These are phyloP conservation scores for Colletotrichum horii DNA, from an alignment of 2,329 filamentous ascomycete genomes.

Conservation along the genomic window DNA sequence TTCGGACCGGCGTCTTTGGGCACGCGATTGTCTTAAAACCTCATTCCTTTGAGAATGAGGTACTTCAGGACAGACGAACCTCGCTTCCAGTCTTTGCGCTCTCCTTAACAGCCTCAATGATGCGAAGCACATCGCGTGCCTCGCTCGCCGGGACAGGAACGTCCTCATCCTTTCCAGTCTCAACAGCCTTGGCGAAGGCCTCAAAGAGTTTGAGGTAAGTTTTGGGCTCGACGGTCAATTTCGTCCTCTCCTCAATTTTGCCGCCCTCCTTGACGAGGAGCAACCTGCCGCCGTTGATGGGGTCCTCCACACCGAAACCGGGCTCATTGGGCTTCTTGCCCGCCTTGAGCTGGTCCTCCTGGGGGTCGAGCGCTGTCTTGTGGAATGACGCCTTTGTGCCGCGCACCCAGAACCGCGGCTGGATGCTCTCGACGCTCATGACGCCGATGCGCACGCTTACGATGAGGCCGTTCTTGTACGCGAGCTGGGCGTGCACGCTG, in stretches of 20 bases:
- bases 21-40: background rate
- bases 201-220: slow-evolving; percentile 75
- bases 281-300: slow-evolving; percentile 60
- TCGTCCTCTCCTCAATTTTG: slow-evolving; percentile 51
- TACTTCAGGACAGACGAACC: slow-evolving; percentile 36
- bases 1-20: background rate
- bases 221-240: slow-evolving; percentile 65
- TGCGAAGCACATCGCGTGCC: slow-evolving; percentile 56
- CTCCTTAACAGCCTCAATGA: slow-evolving; percentile 57
- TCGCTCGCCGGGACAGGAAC: slow-evolving; percentile 59
- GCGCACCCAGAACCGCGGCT: slow-evolving; percentile 79
- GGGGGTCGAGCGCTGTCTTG: slow-evolving; percentile 73
- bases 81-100: slow-evolving; percentile 54
- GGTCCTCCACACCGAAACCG: slow-evolving; percentile 69
- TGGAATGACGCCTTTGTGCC: slow-evolving; percentile 77
- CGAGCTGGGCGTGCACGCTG: slow-evolving; percentile 67
- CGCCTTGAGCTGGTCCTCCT: slow-evolving; percentile 75
- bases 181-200: slow-evolving; percentile 52
- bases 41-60: background rate
- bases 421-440: slow-evolving; percentile 70
- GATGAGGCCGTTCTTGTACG: slow-evolving; percentile 67
- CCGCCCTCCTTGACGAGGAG: slow-evolving; percentile 59
- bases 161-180: slow-evolving; percentile 52
- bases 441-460: slow-evolving; percentile 74
- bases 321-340: slow-evolving; percentile 66